Evolutionary conservation across 805 yeast species (phyloP).

Genomic region (Suhomyces sp.): DNA sequence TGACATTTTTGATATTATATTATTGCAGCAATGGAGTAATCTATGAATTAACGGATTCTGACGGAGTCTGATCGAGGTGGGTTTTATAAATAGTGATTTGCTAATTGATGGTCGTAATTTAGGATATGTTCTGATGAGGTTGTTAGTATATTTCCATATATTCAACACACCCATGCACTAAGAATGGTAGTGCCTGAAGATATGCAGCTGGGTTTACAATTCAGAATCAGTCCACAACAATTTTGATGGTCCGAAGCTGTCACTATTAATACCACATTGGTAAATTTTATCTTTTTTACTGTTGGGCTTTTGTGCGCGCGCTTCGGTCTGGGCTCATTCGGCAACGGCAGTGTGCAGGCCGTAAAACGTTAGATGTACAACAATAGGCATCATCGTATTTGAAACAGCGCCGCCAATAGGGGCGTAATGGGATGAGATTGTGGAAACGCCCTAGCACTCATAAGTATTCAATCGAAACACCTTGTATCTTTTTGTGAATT

Average conservation of each 20-base stretch:
- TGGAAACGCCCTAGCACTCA: neutral
- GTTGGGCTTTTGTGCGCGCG: neutral
- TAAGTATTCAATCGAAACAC: too few species aligned
- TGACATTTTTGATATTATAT: constrained; percentile 3
- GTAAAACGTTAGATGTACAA: neutral
- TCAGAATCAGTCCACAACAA: neutral
- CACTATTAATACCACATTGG: neutral
- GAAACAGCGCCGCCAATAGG: neutral
- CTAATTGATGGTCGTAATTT: neutral
- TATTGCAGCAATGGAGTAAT: neutral
- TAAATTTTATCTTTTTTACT: neutral
- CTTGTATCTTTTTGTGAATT: neutral
- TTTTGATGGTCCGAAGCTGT: neutral
- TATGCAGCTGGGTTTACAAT: neutral
- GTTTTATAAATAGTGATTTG: neutral
- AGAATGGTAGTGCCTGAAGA: neutral
- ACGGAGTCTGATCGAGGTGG: neutral
- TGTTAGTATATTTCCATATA: constrained; percentile 2
- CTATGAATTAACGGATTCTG: neutral
- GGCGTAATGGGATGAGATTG: neutral
- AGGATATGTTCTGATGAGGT: neutral
- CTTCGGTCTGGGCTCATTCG: neutral
- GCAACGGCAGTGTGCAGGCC: neutral
- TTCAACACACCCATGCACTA: constrained; percentile 1
- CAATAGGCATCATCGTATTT: neutral